Evolutionary conservation across 2,329 filamentous ascomycete species (phyloP).

Genomic region (Scleromitrula shiraiana): DNA sequence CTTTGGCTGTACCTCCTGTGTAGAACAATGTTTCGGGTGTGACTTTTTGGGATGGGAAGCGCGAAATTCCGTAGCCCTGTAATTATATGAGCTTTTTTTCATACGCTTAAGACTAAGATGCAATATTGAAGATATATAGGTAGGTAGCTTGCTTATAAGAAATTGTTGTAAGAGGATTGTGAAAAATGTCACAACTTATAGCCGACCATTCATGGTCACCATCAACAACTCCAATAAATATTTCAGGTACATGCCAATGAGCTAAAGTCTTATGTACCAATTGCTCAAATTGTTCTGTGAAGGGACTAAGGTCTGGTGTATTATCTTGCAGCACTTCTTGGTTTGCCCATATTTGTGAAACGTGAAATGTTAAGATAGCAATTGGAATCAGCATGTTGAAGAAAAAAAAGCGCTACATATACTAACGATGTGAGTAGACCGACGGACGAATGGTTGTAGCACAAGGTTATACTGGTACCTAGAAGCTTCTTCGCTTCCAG

Average conservation of each 20-base stretch:
- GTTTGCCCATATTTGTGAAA: too few relatives aligned
- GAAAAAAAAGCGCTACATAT: too few relatives aligned
- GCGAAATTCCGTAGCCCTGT: slow-evolving; percentile 34
- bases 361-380: too few relatives aligned
- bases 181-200: slow-evolving; percentile 28
- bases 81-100: background rate
- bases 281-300: slow-evolving; percentile 16
- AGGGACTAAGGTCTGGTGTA: slow-evolving; percentile 12
- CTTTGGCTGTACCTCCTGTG: slow-evolving; percentile 48
- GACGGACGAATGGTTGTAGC: too few relatives aligned
- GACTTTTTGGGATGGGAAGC: slow-evolving; percentile 32
- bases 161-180: too few relatives aligned
- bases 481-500: too few relatives aligned
- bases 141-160: too few relatives aligned
- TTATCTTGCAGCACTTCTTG: background rate
- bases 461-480: too few relatives aligned
- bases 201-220: slow-evolving; percentile 35
- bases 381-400: too few relatives aligned
- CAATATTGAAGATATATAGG: too few relatives aligned
- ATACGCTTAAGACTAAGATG: background rate
- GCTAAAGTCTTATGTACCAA: slow-evolving; percentile 29
- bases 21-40: slow-evolving; percentile 46
- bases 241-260: slow-evolving; percentile 40
- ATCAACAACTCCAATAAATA: slow-evolving; percentile 41
- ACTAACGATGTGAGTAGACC: too few relatives aligned